Conservation (phyloP, 164 flowering plant genomes). For the Aristolochia fimbriata region DNA sequence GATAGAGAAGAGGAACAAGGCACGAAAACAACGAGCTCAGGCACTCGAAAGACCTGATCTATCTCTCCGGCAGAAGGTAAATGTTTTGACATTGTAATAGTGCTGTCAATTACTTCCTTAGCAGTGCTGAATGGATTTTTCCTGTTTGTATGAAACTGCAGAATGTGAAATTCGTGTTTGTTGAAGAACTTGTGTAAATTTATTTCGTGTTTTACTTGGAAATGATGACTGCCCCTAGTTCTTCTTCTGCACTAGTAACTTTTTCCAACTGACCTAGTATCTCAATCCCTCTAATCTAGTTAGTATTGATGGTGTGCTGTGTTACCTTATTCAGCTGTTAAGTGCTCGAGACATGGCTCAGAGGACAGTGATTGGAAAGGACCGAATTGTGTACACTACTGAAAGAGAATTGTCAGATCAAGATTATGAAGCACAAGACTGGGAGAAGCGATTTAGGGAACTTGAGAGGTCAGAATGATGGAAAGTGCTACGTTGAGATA, state of each 20-base stretch:
- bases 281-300: not conserved
- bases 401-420: constrained; percentile 76
- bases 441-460: constrained; percentile 76
- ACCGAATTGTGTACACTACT: constrained; percentile 80
- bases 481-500: no score
- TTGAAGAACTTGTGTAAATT: no score
- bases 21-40: constrained; percentile 52
- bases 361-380: constrained; percentile 66
- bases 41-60: constrained; percentile 65
- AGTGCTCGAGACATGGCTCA: constrained; percentile 97
- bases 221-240: no score
- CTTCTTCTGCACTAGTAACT: no score
- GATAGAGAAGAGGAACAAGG: constrained; percentile 69
- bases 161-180: no score
- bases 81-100: no score
- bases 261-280: no score
- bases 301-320: not conserved
- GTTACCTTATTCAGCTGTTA: constrained; percentile 42
- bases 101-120: not conserved
- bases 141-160: no score
- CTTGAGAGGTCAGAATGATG: constrained; percentile 42
- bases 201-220: no score
- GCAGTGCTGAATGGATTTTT: no score
- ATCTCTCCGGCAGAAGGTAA: constrained; percentile 79
- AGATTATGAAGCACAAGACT: constrained; percentile 67